phyloP scores from a whole-genome alignment of 2,329 filamentous ascomycete species.

The Clonostachys chloroleuca region DNA sequence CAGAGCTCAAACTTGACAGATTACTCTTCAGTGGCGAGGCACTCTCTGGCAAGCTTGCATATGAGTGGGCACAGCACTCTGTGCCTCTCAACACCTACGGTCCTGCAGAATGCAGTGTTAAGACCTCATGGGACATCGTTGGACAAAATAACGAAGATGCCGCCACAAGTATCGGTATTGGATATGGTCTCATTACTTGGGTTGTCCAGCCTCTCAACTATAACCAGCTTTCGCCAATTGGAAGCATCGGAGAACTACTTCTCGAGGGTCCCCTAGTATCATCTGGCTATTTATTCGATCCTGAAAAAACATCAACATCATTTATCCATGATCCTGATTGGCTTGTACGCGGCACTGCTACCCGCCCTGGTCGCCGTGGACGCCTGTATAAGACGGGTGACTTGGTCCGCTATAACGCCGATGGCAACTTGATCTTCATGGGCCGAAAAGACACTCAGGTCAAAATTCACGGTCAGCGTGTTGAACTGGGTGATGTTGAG shows the following conservation, averaged over 20 bases:
- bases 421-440: constrained; percentile 8
- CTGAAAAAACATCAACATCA: constrained; percentile 38
- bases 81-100: no score
- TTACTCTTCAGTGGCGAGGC: no score
- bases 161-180: constrained; percentile 1
- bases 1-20: no score
- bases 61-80: no score
- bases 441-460: no score
- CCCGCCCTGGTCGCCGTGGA: constrained; percentile 42
- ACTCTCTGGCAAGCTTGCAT: no score
- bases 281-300: constrained; percentile 47
- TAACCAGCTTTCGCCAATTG: constrained; percentile 12
- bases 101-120: no score
- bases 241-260: constrained; percentile 31
- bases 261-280: constrained; percentile 48
- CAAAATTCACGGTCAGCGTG: constrained; percentile 9
- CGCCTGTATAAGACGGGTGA: constrained; percentile 10
- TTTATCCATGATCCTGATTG: constrained; percentile 46
- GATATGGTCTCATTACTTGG: constrained; percentile 3
- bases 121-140: no score
- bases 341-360: constrained; percentile 28
- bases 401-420: constrained; percentile 5
- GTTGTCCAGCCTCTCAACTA: constrained; percentile 7
- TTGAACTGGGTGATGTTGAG: constrained; percentile 11
- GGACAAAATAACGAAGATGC: no score